These are phyloP conservation scores for Blastocystis sp. DNA, from an alignment of 352 stramenopile genomes.

Conservation along the genomic window DNA sequence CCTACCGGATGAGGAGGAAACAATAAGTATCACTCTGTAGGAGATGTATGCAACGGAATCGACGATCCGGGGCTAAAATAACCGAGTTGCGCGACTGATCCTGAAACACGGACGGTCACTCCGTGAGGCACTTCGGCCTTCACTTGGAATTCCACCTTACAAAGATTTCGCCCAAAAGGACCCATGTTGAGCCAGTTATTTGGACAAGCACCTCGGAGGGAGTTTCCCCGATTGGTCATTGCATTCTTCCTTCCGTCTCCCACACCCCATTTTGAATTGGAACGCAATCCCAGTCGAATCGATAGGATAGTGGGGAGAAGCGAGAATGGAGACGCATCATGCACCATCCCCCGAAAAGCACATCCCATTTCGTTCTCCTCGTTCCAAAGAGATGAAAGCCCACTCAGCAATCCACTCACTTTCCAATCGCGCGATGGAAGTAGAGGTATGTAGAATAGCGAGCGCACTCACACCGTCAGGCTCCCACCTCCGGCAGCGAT, in stretches of 20 bases:
- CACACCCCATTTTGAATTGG: no score
- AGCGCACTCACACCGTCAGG: background rate
- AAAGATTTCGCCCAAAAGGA: conserved; percentile 32
- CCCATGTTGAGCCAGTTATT: conserved; percentile 27
- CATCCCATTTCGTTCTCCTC: no score
- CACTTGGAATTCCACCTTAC: conserved; percentile 36
- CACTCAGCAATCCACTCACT: background rate
- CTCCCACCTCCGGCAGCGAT: background rate
- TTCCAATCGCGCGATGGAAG: conserved; percentile 12
- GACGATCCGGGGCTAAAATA: conserved; percentile 54
- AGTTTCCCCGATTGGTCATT: background rate
- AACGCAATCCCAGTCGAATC: no score
- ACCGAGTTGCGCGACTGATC: conserved; percentile 61
- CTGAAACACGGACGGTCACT: conserved; percentile 61
- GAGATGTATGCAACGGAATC: conserved; percentile 45
- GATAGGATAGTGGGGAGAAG: no score
- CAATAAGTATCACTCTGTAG: conserved; percentile 8
- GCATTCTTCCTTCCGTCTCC: background rate
- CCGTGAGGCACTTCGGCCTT: conserved; percentile 50
- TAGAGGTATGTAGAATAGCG: background rate
- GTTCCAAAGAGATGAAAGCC: no score
- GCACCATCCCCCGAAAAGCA: no score
- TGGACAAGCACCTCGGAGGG: background rate
- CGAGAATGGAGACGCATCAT: no score
- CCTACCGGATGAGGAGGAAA: background rate